Base-by-base conservation (phyloP, 352 stramenopile species). In the Phytopythium boreale region DNA sequence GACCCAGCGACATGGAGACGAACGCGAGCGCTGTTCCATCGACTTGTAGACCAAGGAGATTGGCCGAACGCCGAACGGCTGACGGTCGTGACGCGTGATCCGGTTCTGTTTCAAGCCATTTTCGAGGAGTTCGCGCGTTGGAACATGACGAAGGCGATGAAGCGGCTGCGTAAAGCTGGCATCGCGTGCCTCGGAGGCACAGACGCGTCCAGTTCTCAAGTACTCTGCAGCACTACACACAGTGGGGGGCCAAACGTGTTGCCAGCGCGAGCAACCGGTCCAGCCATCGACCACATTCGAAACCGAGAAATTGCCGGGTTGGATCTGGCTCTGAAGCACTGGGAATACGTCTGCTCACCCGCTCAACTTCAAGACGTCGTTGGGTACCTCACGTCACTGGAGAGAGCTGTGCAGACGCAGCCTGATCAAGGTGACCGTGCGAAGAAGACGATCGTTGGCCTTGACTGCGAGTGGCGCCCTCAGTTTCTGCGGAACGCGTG, bases 391-490 rank as follows among this genome's bases (percentile, higher is more conserved):
- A 56, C 63, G 10, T 24, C 61, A 12, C 50, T 59, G 27, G 65
- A 69, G 47, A 29, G 19, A 20, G 19, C 14, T 26, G 20, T 70
- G 12, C 31, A 56, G 53, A 26, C 55, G 11, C 2, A 34, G 2
- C 36, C 19, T 22, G 50, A 63, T 7, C 22, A 70, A 37, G 53
- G 57, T 3, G 59, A 68, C 17, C 22, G 56, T 19, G 47, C 43
- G 51, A 19, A 36, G 20, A 63, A 68, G 10, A 68, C 78, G 47
- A 20, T 88, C 46, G 56, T 90, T 62, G 81, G 77, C 2, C 71
- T 90, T 50, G 82, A 90, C 50, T 88, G 79, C 66, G 82, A 90
- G 43, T 90, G 82, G 79, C 70, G 79, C 12, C 82, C 82, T 6
- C 71, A 87, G 63, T 79, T 80, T 58, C 19, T 84, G 17, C 20